A percentile compares a stretch with the other conserved stretches of the same genome.
phyloP scores from a whole-genome alignment of 768 basidiomycete genomes.

The Lentinus tigrinus region DNA sequence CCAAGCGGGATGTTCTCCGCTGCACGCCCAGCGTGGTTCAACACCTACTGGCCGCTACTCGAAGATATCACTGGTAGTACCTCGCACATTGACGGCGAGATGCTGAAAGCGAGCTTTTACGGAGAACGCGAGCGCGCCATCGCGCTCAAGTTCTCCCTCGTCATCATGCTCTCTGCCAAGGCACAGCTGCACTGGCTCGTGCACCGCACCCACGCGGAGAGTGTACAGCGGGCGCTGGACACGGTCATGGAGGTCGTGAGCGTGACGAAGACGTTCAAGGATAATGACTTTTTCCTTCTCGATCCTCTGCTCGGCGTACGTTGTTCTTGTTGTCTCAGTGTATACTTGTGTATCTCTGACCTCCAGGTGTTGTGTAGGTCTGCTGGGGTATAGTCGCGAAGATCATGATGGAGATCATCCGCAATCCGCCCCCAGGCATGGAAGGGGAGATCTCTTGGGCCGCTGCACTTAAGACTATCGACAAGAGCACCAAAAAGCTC shows the following conservation, averaged over 20 bases:
- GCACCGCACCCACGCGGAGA: conserved; percentile 20
- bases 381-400: conserved; percentile 25
- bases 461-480: conserved; percentile 11
- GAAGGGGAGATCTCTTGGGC: conserved; percentile 6
- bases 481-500: conserved; percentile 17
- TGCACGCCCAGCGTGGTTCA: conserved; percentile 19
- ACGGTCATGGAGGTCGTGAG: conserved; percentile 23
- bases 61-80: conserved; percentile 21
- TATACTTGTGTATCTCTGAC: not conserved
- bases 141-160: conserved; percentile 23
- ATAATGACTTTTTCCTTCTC: conserved; percentile 24
- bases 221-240: conserved; percentile 21
- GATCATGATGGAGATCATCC: conserved; percentile 19
- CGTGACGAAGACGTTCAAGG: conserved; percentile 23
- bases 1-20: conserved; percentile 8
- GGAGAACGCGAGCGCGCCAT: conserved; percentile 17
- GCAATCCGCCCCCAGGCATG: not conserved
- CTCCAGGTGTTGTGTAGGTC: conserved; percentile 6
- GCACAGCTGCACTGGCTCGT: conserved; percentile 25
- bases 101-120: conserved; percentile 23
- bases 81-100: conserved; percentile 15
- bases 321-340: not conserved
- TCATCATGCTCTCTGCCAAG: conserved; percentile 23
- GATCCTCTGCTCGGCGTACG: conserved; percentile 26
- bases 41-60: conserved; percentile 24